phyloP scores from a whole-genome alignment of 257 asterid genomes.

The Solanum pimpinellifolium region DNA sequence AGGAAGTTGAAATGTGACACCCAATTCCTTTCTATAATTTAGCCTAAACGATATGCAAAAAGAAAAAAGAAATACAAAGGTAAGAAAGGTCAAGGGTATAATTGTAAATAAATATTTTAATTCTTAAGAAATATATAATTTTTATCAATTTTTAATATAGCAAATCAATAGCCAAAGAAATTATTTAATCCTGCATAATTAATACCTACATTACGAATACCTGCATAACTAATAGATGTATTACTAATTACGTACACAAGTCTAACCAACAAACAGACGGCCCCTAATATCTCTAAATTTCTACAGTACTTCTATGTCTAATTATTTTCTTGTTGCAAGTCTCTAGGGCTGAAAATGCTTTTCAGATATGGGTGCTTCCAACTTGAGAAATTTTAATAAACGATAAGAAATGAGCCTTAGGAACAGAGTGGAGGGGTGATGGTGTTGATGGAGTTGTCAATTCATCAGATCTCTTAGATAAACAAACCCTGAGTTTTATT shows the following conservation, averaged over 20 bases:
- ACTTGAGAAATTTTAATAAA: background rate
- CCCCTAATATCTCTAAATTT: background rate
- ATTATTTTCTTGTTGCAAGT: background rate
- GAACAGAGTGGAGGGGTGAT: background rate
- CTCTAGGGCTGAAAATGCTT: background rate
- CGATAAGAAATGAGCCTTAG: background rate
- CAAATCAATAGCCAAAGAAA: background rate
- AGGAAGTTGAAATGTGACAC: background rate
- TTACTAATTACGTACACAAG: background rate
- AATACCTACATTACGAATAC: no score
- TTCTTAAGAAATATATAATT: background rate
- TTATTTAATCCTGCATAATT: background rate
- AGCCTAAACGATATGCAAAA: background rate
- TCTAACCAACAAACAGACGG: background rate
- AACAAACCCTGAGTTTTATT: background rate
- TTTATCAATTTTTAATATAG: no score
- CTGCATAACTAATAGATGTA: background rate
- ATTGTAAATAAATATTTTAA: no score
- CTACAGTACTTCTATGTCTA: background rate
- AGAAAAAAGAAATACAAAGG: background rate
- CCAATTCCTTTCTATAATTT: background rate
- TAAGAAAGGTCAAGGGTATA: background rate
- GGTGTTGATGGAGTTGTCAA: background rate
- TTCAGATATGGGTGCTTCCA: background rate
- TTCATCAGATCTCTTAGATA: background rate